Base-by-base conservation (phyloP, 768 basidiomycete genomes). In the Suillus weaverae region DNA sequence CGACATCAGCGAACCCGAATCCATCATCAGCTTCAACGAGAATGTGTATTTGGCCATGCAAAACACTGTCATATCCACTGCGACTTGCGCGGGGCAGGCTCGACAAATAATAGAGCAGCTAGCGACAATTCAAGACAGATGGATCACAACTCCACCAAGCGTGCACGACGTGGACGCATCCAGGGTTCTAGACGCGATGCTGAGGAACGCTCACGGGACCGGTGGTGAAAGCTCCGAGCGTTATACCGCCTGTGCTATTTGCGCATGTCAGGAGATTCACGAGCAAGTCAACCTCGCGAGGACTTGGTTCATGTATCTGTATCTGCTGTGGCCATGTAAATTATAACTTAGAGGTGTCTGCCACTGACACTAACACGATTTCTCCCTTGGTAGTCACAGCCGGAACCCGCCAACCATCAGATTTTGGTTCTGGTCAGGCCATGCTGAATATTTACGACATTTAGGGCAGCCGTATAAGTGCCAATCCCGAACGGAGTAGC, bases 271-370 rank as follows among this genome's bases (percentile, higher is more conserved):
- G 4, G 10, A 54, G 2, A 54, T 54, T 11, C 53, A 54, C 20
- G 33, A 54, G 11, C 48, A 50, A 26, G 48, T 54, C 33, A n/a
- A 35, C 20, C 53, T 54, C 33, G 33, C 33, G 20, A n/a, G 53
- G 10, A 54, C 53, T 35, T 54, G 53, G 53, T 54, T 54, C 5
- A 13, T 54, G 32, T 54, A 54, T 54, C 53, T 54, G 32, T 54
- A 54, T 54, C 53, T 54, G 32, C 20, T 54, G 11, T 33, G 33
- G 32, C 53, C 48, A 26, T 50, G 26, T 50, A 16, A 26, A 22
- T 48, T 14, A 20, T 3, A 26, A 50, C 6, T 26, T 26, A 1
- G 26, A 26, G 7, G 26, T 14, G 7, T 50, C 22, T 26, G 26
- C 48, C 48, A 26, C 2, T 13, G 13, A 26, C 6, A 48, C 48